A percentile compares a stretch with the other conserved stretches of the same genome.
phyloP scores from a whole-genome alignment of 306 rosid species.

The Lathyrus sativus region DNA sequence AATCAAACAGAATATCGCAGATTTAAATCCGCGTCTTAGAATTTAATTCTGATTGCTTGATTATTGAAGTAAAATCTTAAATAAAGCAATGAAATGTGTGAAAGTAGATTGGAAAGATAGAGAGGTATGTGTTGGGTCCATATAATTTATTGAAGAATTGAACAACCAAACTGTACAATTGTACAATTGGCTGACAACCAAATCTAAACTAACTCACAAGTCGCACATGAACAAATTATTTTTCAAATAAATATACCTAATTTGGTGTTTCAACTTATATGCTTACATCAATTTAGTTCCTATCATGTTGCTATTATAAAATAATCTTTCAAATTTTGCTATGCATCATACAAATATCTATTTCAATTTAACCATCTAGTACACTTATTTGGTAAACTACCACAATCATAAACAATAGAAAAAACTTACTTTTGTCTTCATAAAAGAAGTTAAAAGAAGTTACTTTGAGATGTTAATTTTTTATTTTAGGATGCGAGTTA shows the following conservation, averaged over 20 bases:
- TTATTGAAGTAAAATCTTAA: not conserved
- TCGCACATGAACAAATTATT: not conserved
- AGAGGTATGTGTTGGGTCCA: conserved; percentile 8
- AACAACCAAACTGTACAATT: conserved; percentile 18
- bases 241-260: not conserved
- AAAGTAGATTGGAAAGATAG: not conserved
- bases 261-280: not conserved
- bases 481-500: not conserved
- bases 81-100: not conserved
- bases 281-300: not conserved
- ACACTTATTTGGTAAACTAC: not conserved
- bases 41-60: not conserved
- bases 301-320: too few species aligned
- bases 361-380: not conserved
- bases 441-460: not conserved
- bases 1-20: too few species aligned
- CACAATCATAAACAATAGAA: not conserved
- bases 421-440: not conserved
- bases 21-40: too few species aligned
- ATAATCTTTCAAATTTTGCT: too few species aligned
- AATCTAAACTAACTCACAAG: conserved; percentile 12
- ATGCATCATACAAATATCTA: not conserved
- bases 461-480: not conserved
- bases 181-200: conserved; percentile 26
- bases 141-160: conserved; percentile 3